Evolutionary conservation across 2,329 filamentous ascomycete genomes (phyloP), one percentile per base, ranked within the genome.

Genomic region (Paracoccidioides brasiliensis): DNA sequence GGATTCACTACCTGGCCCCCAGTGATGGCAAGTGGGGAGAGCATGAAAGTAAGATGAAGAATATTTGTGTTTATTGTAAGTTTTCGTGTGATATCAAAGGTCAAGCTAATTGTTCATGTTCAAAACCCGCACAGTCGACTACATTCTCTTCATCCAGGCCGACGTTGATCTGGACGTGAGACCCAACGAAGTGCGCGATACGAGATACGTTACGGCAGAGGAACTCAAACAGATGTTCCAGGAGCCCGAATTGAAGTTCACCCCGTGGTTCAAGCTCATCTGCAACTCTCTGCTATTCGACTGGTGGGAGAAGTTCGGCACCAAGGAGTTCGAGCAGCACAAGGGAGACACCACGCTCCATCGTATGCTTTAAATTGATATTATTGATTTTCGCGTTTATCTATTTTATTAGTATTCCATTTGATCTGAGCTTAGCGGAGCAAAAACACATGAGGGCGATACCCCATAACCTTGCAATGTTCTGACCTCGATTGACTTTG

Each of bases 191-290:
- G 90, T 90, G 50, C 82, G 83, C 66, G 91, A 86, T 61, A 88
- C 85, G 28, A 80, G 83, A 70, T 98, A 94, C 65, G 90, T 96
- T 58, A 84, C 84, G 28, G 80, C 87, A 43, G 84, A 90, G 30
- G 84, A 90, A 64, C 78, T 98, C 62, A 93, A 89, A 78, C 69
- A 79, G 63, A 88, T 91, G 79, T 96, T 98, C 71, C 76, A 84
- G 65, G 85, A 96, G 67, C 82, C 86, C 3, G 78, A 74, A 54
- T 78, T 95, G 64, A 86, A 85, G 65, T 97, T 97, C 72, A 98
- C 93, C 0, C 93, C 93, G 1, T 98, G 93, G 93, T 98, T 98
- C 78, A 95, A 95, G 79, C 84, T 98, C 63, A 97, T 98, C 67
- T 98, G 93, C 79, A 80, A 97, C 71, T 90, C 88, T 51, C 90